Evolutionary conservation across 768 basidiomycete genomes (phyloP).

Genomic region (Symmetrospora coprosmae): DNA sequence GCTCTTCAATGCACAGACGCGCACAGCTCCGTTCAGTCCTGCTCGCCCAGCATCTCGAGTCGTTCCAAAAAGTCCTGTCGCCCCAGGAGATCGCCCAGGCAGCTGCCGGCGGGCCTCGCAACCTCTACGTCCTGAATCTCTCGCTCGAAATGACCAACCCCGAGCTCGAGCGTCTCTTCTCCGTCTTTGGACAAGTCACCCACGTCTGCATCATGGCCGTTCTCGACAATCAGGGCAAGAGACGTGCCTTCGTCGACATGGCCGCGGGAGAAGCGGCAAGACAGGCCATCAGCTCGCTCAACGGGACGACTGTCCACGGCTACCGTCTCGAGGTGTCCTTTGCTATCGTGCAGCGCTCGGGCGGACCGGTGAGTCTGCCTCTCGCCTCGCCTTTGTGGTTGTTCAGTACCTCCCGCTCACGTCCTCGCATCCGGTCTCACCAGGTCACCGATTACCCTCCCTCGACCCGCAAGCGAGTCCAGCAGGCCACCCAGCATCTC

Average conservation of each 20-base stretch:
- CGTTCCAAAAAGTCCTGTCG: slow-evolving; percentile 7
- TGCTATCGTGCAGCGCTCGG: slow-evolving; percentile 18
- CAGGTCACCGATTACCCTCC: slow-evolving; percentile 20
- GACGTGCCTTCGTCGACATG: slow-evolving; percentile 23
- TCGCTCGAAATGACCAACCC: slow-evolving; percentile 21
- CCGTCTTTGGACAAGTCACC: slow-evolving; percentile 9
- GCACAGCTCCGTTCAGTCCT: neutral
- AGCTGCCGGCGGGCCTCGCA: slow-evolving; percentile 17
- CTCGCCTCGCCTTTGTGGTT: neutral
- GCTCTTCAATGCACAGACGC: neutral
- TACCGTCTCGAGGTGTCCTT: slow-evolving; percentile 21
- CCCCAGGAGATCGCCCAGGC: neutral
- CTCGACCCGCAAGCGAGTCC: neutral
- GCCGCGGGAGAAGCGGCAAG: slow-evolving; percentile 13
- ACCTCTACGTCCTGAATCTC: slow-evolving; percentile 21
- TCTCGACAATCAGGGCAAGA: slow-evolving; percentile 10
- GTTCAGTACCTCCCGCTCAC: neutral
- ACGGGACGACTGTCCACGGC: slow-evolving; percentile 1
- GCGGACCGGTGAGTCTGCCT: slow-evolving; percentile 2
- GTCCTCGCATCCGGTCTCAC: neutral
- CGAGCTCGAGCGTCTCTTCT: slow-evolving; percentile 18
- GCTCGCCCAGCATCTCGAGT: slow-evolving; percentile 4
- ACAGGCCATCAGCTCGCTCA: slow-evolving; percentile 8
- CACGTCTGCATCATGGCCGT: slow-evolving; percentile 22
- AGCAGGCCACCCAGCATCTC: slow-evolving; percentile 15